A percentile compares a stretch with the other conserved stretches of the same genome.
phyloP scores from a whole-genome alignment of 441 rosid species.

The Adansonia madagascariensis region DNA sequence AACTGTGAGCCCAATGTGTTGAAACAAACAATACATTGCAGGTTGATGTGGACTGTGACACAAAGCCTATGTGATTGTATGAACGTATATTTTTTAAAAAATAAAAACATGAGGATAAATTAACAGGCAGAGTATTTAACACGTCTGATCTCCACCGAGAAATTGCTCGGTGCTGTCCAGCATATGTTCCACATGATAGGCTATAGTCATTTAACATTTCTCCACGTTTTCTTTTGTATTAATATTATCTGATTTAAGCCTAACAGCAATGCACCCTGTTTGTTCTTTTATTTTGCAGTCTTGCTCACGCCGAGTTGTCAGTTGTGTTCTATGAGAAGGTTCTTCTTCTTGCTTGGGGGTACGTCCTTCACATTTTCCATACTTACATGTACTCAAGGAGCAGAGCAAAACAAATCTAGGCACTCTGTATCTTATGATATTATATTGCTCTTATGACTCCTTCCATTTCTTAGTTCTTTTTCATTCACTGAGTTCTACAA shows the following conservation, averaged over 20 bases:
- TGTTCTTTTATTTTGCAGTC: slow-evolving; percentile 50
- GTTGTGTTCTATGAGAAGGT: slow-evolving; percentile 94
- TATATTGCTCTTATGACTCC: background rate
- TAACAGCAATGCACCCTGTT: slow-evolving; percentile 12
- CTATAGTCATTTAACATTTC: slow-evolving; percentile 7
- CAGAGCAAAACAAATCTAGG: slow-evolving; percentile 1
- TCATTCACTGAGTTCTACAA: background rate
- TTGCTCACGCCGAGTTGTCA: slow-evolving; percentile 92
- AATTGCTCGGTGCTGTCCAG: background rate
- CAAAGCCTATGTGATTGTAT: background rate
- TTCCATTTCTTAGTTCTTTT: slow-evolving; percentile 1
- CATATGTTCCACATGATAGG: slow-evolving; percentile 10
- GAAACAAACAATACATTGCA: no score
- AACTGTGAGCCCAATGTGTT: no score
- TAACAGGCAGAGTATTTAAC: slow-evolving; percentile 3
- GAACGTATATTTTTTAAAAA: background rate
- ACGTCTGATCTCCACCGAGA: background rate
- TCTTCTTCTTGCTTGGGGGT: slow-evolving; percentile 87
- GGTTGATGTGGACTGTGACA: no score
- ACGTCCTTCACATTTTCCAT: slow-evolving; percentile 34
- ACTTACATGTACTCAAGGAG: background rate
- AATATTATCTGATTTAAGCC: slow-evolving; percentile 21
- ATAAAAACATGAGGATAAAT: background rate
- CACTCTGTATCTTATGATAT: slow-evolving; percentile 7
- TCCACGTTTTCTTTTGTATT: background rate